These are phyloP conservation scores for Eucalyptus melliodora DNA, from an alignment of 345 rosid species.

Conservation along the genomic window DNA sequence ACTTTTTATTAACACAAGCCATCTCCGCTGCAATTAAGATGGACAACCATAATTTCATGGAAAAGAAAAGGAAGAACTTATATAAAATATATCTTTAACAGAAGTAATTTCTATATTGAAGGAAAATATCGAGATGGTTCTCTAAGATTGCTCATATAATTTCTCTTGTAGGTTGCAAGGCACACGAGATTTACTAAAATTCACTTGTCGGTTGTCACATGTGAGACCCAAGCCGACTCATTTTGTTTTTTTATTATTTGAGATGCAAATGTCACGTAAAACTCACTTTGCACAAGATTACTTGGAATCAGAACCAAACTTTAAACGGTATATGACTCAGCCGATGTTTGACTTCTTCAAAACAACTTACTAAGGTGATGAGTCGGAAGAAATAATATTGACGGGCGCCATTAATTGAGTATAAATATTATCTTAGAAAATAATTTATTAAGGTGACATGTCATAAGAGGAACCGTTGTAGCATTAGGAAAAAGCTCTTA, in stretches of 20 bases:
- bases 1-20: background rate
- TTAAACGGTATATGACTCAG: accelerated
- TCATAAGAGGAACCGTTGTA: background rate
- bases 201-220: accelerated
- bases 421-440: background rate
- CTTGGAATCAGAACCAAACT: accelerated
- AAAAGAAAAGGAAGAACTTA: background rate
- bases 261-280: background rate
- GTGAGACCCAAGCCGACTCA: background rate
- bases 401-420: background rate
- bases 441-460: background rate
- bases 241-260: background rate
- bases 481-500: background rate
- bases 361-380: background rate
- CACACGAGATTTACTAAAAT: background rate
- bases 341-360: background rate
- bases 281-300: background rate
- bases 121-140: background rate
- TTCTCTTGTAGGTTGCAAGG: background rate
- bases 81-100: background rate
- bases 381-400: background rate
- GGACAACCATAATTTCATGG: background rate
- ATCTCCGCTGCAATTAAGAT: background rate
- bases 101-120: background rate
- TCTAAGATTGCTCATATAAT: background rate